phyloP scores from a whole-genome alignment of 768 basidiomycete genomes.

The Lactarius indigo region DNA sequence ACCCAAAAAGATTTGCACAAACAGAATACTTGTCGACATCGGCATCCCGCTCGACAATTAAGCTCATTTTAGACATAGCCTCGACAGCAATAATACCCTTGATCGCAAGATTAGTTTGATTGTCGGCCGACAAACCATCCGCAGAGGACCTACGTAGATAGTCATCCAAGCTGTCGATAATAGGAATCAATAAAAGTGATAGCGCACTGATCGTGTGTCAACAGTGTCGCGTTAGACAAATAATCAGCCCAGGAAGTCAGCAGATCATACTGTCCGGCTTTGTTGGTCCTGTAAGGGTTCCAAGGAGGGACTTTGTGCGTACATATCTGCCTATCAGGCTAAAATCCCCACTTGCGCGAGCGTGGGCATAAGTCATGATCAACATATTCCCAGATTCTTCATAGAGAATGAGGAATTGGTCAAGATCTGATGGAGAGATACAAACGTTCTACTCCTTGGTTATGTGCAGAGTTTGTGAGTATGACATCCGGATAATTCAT shows the following conservation, averaged over 20 bases:
- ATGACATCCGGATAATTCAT: slow-evolving; percentile 2
- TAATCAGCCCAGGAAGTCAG: slow-evolving; percentile 35
- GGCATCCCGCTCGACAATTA: no score
- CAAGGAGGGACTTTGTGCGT: not conserved
- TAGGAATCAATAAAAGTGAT: slow-evolving; percentile 46
- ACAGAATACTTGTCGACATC: slow-evolving; percentile 43
- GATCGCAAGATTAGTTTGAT: slow-evolving; percentile 68
- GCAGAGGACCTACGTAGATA: slow-evolving; percentile 15
- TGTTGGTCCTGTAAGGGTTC: not conserved
- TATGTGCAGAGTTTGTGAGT: not conserved
- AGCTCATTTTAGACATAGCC: no score
- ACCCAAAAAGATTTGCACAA: slow-evolving; percentile 7
- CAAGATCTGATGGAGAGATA: not conserved
- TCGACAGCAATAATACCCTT: slow-evolving; percentile 72
- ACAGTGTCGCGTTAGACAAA: no score
- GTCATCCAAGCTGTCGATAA: slow-evolving; percentile 2
- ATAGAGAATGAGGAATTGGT: not conserved
- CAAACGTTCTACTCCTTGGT: slow-evolving; percentile 15
- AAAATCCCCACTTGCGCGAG: slow-evolving; percentile 28
- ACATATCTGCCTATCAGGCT: slow-evolving; percentile 28
- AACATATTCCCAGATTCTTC: slow-evolving; percentile 35
- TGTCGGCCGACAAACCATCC: slow-evolving; percentile 33
- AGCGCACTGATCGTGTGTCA: slow-evolving; percentile 49
- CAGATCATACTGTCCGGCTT: slow-evolving; percentile 26
- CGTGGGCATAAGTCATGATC: no score